Evolutionary conservation across 495 filamentous ascomycete genomes (phyloP).

Genomic region (Cercophora sp.): DNA sequence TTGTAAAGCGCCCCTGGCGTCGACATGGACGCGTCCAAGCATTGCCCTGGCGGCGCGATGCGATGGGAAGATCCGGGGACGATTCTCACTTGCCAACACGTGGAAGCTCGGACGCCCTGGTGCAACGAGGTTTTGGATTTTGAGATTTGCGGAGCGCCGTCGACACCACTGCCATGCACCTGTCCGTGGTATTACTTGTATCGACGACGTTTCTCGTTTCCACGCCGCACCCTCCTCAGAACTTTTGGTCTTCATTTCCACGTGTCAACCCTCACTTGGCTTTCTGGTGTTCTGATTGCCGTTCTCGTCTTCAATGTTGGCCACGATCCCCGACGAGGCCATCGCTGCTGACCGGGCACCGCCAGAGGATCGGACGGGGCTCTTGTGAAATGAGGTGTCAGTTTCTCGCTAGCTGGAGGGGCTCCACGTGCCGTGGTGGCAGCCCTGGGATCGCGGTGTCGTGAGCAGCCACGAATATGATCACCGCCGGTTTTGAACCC

Average conservation of each 20-base stretch:
- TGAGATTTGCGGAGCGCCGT: constrained; percentile 1
- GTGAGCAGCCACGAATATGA: not conserved
- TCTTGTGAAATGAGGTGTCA: constrained; percentile 9
- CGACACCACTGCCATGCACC: constrained; percentile 4
- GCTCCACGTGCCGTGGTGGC: constrained; percentile 7
- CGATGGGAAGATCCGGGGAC: constrained; percentile 8
- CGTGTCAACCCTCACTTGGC: constrained; percentile 6
- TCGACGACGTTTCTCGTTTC: too few relatives aligned
- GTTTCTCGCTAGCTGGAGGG: constrained; percentile 6
- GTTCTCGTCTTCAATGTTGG: too few relatives aligned
- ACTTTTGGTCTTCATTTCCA: not conserved
- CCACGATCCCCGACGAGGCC: not conserved
- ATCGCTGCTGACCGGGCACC: not conserved
- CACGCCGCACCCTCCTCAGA: too few relatives aligned
- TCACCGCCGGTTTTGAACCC: not conserved
- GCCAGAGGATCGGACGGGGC: not conserved
- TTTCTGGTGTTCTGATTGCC: too few relatives aligned
- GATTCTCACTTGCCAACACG: too few relatives aligned
- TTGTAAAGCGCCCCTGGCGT: too few relatives aligned
- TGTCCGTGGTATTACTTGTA: too few relatives aligned
- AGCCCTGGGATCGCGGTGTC: not conserved
- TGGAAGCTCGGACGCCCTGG: not conserved
- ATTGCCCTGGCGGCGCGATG: too few relatives aligned
- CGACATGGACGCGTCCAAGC: too few relatives aligned
- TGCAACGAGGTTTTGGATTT: constrained; percentile 1